phyloP scores from a whole-genome alignment of 139 green algal genomes.

The Chlorella vulgaris region DNA sequence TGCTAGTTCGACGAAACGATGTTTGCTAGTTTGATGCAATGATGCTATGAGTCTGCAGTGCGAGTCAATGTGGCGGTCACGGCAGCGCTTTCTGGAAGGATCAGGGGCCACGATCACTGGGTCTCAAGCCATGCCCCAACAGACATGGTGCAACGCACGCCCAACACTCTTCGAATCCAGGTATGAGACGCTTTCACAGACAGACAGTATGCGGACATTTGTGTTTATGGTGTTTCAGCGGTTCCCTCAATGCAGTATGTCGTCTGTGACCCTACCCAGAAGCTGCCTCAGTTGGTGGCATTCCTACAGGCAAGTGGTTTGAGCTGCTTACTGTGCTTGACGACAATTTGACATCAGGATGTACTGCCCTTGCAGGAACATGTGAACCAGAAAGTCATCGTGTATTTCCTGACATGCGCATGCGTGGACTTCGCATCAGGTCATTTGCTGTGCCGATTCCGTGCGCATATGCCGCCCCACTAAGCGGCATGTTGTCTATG shows the following conservation, averaged over 20 bases:
- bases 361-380: slow-evolving; percentile 38
- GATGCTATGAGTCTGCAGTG: slow-evolving; percentile 17
- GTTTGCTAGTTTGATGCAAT: background rate
- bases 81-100: background rate
- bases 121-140: background rate
- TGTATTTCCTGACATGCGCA: slow-evolving; percentile 96
- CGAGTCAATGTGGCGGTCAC: slow-evolving; percentile 27
- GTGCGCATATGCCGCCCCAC: too few species aligned
- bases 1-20: background rate
- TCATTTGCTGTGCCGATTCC: background rate
- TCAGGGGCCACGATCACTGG: background rate
- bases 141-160: slow-evolving; percentile 64
- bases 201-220: background rate
- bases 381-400: slow-evolving; percentile 81
- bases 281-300: slow-evolving; percentile 75
- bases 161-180: slow-evolving; percentile 66
- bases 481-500: too few species aligned
- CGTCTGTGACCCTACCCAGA: slow-evolving; percentile 64
- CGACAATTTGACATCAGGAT: background rate
- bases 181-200: too few species aligned
- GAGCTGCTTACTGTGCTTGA: background rate
- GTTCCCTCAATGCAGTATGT: slow-evolving; percentile 50
- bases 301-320: slow-evolving; percentile 45
- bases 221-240: background rate
- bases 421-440: slow-evolving; percentile 75